Evolutionary conservation across 495 filamentous ascomycete species (phyloP), one percentile per base, ranked within the genome.

Genomic region (Jackrogersella multiformis): DNA sequence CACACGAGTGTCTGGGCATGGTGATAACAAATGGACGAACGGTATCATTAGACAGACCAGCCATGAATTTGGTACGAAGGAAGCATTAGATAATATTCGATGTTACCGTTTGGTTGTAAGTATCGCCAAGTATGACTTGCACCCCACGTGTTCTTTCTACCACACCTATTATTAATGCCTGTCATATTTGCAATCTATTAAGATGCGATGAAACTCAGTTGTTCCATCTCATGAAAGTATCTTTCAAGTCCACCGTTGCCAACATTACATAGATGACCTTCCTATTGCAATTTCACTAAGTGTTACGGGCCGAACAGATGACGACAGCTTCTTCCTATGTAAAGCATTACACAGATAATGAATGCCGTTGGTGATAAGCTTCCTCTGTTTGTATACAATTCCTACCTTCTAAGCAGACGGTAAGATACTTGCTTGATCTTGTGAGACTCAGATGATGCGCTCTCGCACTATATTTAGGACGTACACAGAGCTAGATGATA

Each of bases 121-220:
- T 36, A 65, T 61, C 61, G 53, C 45, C 49, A 28, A n/a, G 26
- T 32, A 30, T 59, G 44, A 28, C 45, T 42, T 39, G 23, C 55
- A 61, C 61, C 57, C 61, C 67, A 70, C 67, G 67, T 65, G 67
- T 70, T 62, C 61, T 61, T 44, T 49, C n/a, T 30, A 32, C 32
- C 57, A 62, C 56, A 45, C 38, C 56, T 34, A 28, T 21, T 28
- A 49, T 53, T 13, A 49, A 52, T 65, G 56, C 55, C 39, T 58
- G 54, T 32, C 42, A 63, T 64, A 63, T 59, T 34, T 53, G 44
- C 45, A 16, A 5, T 28, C n/a, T 65, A 16, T 52, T 62, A 68
- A 68, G 64, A 56, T 8, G 7, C 36, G 52, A 67, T 61, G 57
- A 49, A 56, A 62, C 44, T 56, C 38, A 39, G 21, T 46, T 53